These are phyloP conservation scores for Trichosphaerium sp. DNA, from an alignment of 78 protist species.

Conservation along the genomic window DNA sequence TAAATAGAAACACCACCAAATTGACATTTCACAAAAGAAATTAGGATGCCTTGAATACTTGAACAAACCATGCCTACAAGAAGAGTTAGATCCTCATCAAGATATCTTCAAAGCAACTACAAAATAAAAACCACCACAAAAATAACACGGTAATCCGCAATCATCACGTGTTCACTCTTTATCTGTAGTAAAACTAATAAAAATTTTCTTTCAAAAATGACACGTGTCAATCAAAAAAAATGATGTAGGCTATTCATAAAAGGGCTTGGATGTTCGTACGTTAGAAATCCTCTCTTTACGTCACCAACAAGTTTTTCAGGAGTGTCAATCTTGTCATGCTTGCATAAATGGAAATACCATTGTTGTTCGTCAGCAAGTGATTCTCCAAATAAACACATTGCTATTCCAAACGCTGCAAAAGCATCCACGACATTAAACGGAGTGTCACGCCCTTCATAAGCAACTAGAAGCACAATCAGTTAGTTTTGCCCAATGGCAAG, in stretches of 20 bases:
- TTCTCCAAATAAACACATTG: background rate
- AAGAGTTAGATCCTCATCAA: background rate
- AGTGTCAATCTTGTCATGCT: background rate
- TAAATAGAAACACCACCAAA: constrained; percentile 27
- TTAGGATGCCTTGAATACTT: constrained; percentile 21
- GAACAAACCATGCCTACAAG: background rate
- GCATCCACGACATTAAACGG: constrained; percentile 5
- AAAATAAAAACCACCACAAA: background rate
- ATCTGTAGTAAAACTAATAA: background rate
- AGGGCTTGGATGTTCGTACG: no score
- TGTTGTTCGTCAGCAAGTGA: constrained; percentile 22
- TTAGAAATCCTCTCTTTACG: background rate
- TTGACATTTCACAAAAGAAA: constrained; percentile 16
- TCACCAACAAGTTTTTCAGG: background rate
- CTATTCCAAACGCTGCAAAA: background rate
- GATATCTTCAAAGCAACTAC: background rate
- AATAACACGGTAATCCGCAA: no score
- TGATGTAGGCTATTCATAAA: no score
- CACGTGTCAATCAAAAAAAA: no score
- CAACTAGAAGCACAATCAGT: background rate
- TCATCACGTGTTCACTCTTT: background rate
- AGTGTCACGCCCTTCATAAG: background rate
- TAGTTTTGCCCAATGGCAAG: background rate
- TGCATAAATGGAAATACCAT: constrained; percentile 6
- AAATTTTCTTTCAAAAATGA: background rate